Percentiles rank a stretch among this genome's conserved stretches.
These are phyloP conservation scores for Pilasporangium apinafurcum DNA, from an alignment of 352 stramenopile genomes.

Conservation along the genomic window DNA sequence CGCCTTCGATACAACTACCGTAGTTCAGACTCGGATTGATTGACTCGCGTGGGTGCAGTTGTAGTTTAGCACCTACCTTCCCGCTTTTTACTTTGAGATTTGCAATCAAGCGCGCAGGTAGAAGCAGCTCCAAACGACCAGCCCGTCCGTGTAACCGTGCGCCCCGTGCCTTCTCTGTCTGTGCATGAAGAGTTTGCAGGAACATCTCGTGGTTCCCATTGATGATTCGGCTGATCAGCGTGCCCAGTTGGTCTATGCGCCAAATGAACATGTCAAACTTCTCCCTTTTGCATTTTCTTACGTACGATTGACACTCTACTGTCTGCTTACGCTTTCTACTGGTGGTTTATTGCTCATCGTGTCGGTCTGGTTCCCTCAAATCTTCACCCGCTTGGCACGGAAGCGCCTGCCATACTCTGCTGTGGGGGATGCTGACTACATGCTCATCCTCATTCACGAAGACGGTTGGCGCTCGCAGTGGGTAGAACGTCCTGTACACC, in stretches of 20 bases:
- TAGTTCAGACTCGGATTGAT: no score
- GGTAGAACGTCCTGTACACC: conserved; percentile 29
- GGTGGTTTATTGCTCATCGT: conserved; percentile 24
- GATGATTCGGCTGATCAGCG: conserved; percentile 27
- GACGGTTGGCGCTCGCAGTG: conserved; percentile 25
- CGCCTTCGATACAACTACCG: no score
- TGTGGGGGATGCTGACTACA: conserved; percentile 30
- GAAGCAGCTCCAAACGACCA: no score
- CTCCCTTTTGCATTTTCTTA: conserved; percentile 30
- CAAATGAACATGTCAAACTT: conserved; percentile 28
- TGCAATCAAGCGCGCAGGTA: no score
- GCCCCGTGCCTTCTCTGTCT: no score
- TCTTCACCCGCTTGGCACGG: conserved; percentile 52
- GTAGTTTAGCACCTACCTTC: no score
- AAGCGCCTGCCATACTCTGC: conserved; percentile 10
- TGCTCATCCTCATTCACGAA: conserved; percentile 34
- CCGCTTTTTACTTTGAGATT: no score
- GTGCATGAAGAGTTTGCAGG: conserved; percentile 31
- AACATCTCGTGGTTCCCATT: conserved; percentile 39
- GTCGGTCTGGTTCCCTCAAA: conserved; percentile 53
- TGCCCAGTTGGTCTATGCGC: conserved; percentile 30
- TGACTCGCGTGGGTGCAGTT: no score
- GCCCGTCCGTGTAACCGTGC: no score
- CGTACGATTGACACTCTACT: conserved; percentile 25
- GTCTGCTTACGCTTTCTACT: conserved; percentile 15